These are phyloP conservation scores for Phialophora tarda DNA, from an alignment of 2,329 filamentous ascomycete species.

Conservation along the genomic window DNA sequence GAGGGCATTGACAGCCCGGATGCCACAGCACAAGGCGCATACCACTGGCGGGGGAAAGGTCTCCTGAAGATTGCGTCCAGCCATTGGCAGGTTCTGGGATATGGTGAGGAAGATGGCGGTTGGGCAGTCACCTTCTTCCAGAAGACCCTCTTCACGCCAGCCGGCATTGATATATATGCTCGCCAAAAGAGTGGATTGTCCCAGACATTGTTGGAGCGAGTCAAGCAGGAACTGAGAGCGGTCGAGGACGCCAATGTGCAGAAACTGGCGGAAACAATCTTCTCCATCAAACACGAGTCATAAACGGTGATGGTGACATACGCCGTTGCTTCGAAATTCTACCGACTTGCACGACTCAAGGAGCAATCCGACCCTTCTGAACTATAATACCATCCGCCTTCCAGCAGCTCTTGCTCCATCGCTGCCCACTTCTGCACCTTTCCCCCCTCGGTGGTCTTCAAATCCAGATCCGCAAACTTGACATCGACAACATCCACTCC, in stretches of 20 bases:
- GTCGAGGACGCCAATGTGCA: slow-evolving; percentile 60
- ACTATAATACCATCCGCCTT: slow-evolving; percentile 70
- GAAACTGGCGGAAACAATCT: slow-evolving; percentile 58
- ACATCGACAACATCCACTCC: slow-evolving; percentile 46
- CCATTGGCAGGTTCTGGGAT: slow-evolving; percentile 83
- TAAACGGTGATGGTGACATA: slow-evolving; percentile 3
- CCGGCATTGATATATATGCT: slow-evolving; percentile 79
- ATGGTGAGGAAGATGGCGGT: slow-evolving; percentile 56
- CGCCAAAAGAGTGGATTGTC: slow-evolving; percentile 66
- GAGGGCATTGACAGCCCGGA: slow-evolving; percentile 67
- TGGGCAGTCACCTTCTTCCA: slow-evolving; percentile 88
- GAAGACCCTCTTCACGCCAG: slow-evolving; percentile 80
- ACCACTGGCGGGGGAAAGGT: slow-evolving; percentile 81
- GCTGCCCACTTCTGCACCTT: slow-evolving; percentile 73
- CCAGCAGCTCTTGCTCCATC: slow-evolving; percentile 67
- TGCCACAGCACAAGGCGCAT: slow-evolving; percentile 50
- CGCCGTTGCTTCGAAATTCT: too few relatives aligned
- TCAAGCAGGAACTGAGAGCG: slow-evolving; percentile 61
- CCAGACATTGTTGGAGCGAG: slow-evolving; percentile 60
- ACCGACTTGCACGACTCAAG: slow-evolving; percentile 23
- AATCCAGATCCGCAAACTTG: slow-evolving; percentile 76
- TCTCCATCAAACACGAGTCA: slow-evolving; percentile 51
- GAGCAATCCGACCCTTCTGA: slow-evolving; percentile 42
- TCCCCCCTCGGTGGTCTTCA: slow-evolving; percentile 68
- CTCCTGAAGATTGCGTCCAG: slow-evolving; percentile 72